Conservation (phyloP, 306 rosid genomes). For the Sindora glabra region DNA sequence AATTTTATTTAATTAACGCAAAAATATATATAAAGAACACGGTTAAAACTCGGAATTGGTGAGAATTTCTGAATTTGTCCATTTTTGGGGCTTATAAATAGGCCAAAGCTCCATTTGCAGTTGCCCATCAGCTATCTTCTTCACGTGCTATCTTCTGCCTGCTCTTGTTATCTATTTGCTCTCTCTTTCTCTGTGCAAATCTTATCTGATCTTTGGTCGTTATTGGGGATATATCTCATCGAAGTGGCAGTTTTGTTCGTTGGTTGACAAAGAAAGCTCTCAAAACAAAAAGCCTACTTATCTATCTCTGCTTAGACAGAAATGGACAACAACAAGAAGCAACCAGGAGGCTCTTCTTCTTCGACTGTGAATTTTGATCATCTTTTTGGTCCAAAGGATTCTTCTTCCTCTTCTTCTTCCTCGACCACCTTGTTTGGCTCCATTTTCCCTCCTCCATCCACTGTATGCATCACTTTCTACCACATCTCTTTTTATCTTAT, state of each 20-base stretch:
- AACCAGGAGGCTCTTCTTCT: slow-evolving; percentile 29
- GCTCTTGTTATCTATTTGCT: slow-evolving; percentile 14
- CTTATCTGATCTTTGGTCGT: slow-evolving; percentile 45
- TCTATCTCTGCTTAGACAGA: too few relatives aligned
- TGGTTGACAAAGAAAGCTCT: slow-evolving; percentile 32
- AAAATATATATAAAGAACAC: too few relatives aligned
- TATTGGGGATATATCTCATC: slow-evolving; percentile 24
- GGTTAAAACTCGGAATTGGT: too few relatives aligned
- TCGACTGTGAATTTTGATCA: slow-evolving; percentile 49
- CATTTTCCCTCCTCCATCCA: slow-evolving; percentile 57
- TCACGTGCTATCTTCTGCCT: background rate
- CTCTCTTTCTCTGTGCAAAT: slow-evolving; percentile 34
- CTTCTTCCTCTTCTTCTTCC: too few relatives aligned
- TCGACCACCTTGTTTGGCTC: slow-evolving; percentile 50
- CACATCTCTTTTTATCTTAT: background rate
- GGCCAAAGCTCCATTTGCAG: too few relatives aligned
- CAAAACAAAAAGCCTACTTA: too few relatives aligned
- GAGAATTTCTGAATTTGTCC: too few relatives aligned
- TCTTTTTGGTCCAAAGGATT: slow-evolving; percentile 65
- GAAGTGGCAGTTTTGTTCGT: slow-evolving; percentile 40
- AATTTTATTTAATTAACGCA: too few relatives aligned
- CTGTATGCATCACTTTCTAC: slow-evolving; percentile 32
- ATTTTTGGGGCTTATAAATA: too few relatives aligned
- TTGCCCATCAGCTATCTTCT: too few relatives aligned
- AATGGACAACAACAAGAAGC: slow-evolving; percentile 52